A percentile compares a stretch with the other conserved stretches of the same genome.
phyloP scores from a whole-genome alignment of 2,329 filamentous ascomycete genomes.

The Macrophomina pseudophaseolina region DNA sequence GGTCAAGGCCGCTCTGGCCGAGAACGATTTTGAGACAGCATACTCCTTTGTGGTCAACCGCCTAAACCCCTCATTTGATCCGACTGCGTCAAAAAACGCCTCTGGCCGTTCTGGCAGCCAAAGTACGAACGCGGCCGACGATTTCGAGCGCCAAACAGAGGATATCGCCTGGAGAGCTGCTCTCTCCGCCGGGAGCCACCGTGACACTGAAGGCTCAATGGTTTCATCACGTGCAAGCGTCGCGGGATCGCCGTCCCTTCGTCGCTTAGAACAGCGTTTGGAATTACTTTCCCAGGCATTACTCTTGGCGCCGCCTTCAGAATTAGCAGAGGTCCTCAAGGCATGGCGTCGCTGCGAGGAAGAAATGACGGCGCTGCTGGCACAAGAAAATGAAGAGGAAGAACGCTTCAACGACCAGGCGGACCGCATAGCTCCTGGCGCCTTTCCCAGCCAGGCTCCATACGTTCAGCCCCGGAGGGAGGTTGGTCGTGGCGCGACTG shows the following conservation, averaged over 20 bases:
- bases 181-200: conserved; percentile 76
- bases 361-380: conserved; percentile 70
- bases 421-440: conserved; percentile 59
- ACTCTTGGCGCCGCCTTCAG: conserved; percentile 70
- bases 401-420: conserved; percentile 72
- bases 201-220: conserved; percentile 39
- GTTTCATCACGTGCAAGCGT: conserved; percentile 42
- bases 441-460: conserved; percentile 45
- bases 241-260: conserved; percentile 56
- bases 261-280: conserved; percentile 79
- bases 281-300: conserved; percentile 79
- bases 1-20: conserved; percentile 74
- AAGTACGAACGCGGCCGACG: conserved; percentile 8
- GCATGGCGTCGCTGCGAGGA: conserved; percentile 79
- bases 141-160: conserved; percentile 51
- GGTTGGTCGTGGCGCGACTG: conserved; percentile 48
- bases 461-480: conserved; percentile 47
- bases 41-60: conserved; percentile 82
- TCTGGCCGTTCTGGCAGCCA: not conserved
- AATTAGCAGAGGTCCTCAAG: conserved; percentile 75
- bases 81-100: not conserved
- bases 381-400: conserved; percentile 70
- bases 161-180: conserved; percentile 81
- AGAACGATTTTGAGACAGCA: conserved; percentile 84
- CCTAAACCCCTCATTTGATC: conserved; percentile 45